Percentiles rank a stretch among this genome's conserved stretches.
phyloP scores from a whole-genome alignment of 2,329 filamentous ascomycete genomes.

The Ramularia endophylla region DNA sequence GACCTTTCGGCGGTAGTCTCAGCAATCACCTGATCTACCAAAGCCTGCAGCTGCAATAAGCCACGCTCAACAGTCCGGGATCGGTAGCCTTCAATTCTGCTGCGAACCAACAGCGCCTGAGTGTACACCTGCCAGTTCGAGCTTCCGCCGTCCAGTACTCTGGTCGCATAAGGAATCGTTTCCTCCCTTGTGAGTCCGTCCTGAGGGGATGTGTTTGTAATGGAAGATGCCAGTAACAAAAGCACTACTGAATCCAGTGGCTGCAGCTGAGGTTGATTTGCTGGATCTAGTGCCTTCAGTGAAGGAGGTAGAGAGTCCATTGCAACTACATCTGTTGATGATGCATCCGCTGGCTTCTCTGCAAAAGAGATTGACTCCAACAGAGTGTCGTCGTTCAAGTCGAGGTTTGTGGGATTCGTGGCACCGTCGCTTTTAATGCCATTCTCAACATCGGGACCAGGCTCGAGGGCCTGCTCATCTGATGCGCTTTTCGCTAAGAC shows the following conservation, averaged over 20 bases:
- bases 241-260: conserved; percentile 87
- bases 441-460: conserved; percentile 4
- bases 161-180: conserved; percentile 81
- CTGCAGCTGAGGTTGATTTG: conserved; percentile 73
- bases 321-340: conserved; percentile 37
- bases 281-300: conserved; percentile 63
- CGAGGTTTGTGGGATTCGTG: conserved; percentile 50
- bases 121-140: conserved; percentile 99
- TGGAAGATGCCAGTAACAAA: conserved; percentile 70
- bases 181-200: conserved; percentile 90
- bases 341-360: conserved; percentile 37
- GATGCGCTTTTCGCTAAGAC: conserved; percentile 74
- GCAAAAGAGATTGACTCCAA: conserved; percentile 81
- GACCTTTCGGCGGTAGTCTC: conserved; percentile 52
- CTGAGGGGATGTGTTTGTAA: conserved; percentile 80
- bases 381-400: conserved; percentile 87
- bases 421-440: conserved; percentile 2
- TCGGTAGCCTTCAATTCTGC: conserved; percentile 80
- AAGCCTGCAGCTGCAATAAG: conserved; percentile 84
- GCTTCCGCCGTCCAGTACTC: conserved; percentile 80
- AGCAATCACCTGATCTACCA: conserved; percentile 90
- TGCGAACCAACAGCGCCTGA: conserved; percentile 82
- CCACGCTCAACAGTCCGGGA: conserved; percentile 85
- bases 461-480: conserved; percentile 4
- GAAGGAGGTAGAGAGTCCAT: conserved; percentile 52